Conservation (phyloP, 805 yeast species). For the Maudiozyma pseudohumilis region DNA sequence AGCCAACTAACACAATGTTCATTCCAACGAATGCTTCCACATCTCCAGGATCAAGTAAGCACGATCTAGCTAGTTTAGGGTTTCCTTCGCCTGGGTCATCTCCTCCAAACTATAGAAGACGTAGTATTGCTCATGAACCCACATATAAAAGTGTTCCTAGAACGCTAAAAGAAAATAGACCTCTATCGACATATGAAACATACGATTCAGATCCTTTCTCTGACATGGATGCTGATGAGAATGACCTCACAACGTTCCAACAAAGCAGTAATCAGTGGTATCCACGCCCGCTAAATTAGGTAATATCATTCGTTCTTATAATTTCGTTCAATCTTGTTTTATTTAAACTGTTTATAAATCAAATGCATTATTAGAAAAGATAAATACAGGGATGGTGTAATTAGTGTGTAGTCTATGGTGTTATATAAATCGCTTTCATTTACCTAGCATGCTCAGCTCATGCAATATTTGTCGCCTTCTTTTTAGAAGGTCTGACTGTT, state of each 20-base stretch:
- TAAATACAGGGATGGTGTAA: too few species aligned
- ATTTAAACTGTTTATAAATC: too few species aligned
- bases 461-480: background rate
- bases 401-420: too few species aligned
- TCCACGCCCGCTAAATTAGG: conserved; percentile 12
- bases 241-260: conserved; percentile 28
- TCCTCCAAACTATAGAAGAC: background rate
- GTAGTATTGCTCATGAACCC: conserved; percentile 1
- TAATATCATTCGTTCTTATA: too few species aligned
- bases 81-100: background rate
- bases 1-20: background rate
- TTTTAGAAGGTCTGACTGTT: background rate
- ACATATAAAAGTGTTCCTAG: background rate
- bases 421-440: too few species aligned
- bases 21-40: background rate
- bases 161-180: background rate
- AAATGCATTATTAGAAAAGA: too few species aligned
- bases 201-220: background rate
- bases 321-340: too few species aligned
- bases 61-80: background rate
- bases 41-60: background rate
- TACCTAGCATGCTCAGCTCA: too few species aligned
- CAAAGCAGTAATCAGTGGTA: conserved; percentile 20
- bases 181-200: background rate
- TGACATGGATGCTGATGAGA: conserved; percentile 1